phyloP scores from a whole-genome alignment of 164 flowering plant species.

The Macadamia integrifolia region DNA sequence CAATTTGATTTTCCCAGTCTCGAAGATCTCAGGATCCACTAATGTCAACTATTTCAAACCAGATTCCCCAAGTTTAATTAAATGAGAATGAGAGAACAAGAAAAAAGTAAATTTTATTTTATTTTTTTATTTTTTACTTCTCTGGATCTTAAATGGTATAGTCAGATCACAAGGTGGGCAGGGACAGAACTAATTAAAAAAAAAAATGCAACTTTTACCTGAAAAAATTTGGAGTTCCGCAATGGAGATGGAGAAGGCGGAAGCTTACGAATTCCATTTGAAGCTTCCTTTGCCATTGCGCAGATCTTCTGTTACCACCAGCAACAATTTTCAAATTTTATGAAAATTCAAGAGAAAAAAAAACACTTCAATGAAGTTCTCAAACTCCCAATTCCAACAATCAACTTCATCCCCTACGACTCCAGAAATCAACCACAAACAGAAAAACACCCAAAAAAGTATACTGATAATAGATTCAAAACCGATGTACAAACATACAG shows the following conservation, averaged over 20 bases:
- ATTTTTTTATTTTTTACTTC: too few relatives aligned
- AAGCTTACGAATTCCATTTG: conserved; percentile 56
- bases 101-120: too few relatives aligned
- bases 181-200: too few relatives aligned
- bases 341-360: not conserved
- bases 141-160: too few relatives aligned
- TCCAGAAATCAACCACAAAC: not conserved
- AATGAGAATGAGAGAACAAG: too few relatives aligned
- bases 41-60: too few relatives aligned
- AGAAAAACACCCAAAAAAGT: not conserved
- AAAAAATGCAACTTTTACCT: conserved; percentile 32
- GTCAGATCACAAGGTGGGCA: too few relatives aligned
- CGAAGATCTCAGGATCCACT: too few relatives aligned
- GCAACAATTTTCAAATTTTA: not conserved
- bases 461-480: not conserved
- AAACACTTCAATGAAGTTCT: not conserved
- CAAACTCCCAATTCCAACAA: not conserved
- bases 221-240: conserved; percentile 72
- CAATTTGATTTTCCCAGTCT: too few relatives aligned
- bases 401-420: not conserved
- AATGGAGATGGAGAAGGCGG: conserved; percentile 84
- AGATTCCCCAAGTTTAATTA: too few relatives aligned
- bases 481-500: not conserved
- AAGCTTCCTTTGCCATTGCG: conserved; percentile 36
- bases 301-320: conserved; percentile 14